Conservation (phyloP, 1,139 yeast genomes). For the Suhomyces terraborum region DNA sequence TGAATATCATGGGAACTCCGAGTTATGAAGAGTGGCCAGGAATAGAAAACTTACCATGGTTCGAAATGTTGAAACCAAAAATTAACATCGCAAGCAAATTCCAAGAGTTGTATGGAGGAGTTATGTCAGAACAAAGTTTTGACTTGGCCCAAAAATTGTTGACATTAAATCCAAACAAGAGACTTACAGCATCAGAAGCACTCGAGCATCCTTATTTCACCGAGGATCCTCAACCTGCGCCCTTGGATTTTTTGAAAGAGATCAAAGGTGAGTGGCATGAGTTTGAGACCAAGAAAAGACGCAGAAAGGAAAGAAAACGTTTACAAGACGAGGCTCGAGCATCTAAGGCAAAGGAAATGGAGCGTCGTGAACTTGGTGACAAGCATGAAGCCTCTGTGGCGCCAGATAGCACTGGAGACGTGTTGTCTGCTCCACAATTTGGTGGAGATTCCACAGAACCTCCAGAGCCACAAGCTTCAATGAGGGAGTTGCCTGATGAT, state of each 20-base stretch:
- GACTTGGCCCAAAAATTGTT: conserved; percentile 67
- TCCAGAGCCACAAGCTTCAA: neutral
- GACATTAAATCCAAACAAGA: conserved; percentile 63
- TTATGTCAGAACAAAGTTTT: conserved; percentile 57
- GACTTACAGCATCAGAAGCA: conserved; percentile 66
- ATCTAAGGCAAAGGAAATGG: conserved; percentile 9
- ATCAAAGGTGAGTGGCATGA: conserved; percentile 93
- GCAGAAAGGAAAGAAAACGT: conserved; percentile 60
- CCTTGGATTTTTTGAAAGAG: conserved; percentile 51
- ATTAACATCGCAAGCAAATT: conserved; percentile 51
- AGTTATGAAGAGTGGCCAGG: conserved; percentile 74
- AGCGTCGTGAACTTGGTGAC: conserved; percentile 2
- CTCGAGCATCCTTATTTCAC: conserved; percentile 67
- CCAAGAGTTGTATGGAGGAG: conserved; percentile 43
- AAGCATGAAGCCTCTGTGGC: conserved; percentile 1
- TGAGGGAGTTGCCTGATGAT: conserved; percentile 3
- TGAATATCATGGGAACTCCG: conserved; percentile 88
- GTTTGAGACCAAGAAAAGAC: conserved; percentile 85
- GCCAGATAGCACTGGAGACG: neutral
- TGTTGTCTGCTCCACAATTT: neutral
- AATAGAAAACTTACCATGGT: conserved; percentile 83
- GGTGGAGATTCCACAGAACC: neutral
- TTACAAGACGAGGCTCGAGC: conserved; percentile 35
- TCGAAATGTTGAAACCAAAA: conserved; percentile 73
- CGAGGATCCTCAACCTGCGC: conserved; percentile 60